Conservation (phyloP, 345 rosid genomes). For the Brassica napus region Da-Ae NC_063447.1:60199001-60199500, state of each 20-base stretch:
- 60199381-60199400: not conserved
- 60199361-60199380: conserved; percentile 18
- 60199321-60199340: not conserved
- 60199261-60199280: conserved; percentile 1
- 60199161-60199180: conserved; percentile 3
- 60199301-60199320: not conserved
- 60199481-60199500: conserved; percentile 47
- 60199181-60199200: not conserved
- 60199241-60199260: not conserved
- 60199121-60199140: not conserved
- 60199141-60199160: not conserved
- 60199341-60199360: not conserved
- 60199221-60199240: not conserved
- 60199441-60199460: conserved; percentile 79
- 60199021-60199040: conserved; percentile 47
- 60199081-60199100: conserved; percentile 48
- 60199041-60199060: conserved; percentile 53
- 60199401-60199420: conserved; percentile 53
- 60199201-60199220: conserved; percentile 9
- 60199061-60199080: conserved; percentile 59
- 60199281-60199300: not conserved
- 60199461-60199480: conserved; percentile 48
- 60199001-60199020: conserved; percentile 42
- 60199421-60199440: conserved; percentile 80
- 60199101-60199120: not conserved